Evolutionary conservation across 192 early-diverging fungal species (phyloP).

Genomic region (Chytriomyces confervae): DNA sequence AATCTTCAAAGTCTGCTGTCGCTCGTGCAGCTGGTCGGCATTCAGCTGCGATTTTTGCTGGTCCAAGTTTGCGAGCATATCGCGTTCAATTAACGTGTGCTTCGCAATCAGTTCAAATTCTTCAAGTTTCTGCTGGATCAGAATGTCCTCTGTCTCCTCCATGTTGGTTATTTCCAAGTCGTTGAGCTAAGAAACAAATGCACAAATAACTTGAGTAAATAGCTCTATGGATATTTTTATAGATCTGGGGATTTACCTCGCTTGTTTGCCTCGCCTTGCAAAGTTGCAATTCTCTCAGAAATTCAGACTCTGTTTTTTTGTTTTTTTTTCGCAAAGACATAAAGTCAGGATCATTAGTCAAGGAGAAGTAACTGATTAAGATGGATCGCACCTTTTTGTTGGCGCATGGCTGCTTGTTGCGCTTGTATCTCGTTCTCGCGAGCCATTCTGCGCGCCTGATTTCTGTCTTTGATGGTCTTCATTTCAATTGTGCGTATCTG

Average conservation of each 20-base stretch:
- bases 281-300: slow-evolving; percentile 37
- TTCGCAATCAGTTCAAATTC: slow-evolving; percentile 38
- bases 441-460: slow-evolving; percentile 29
- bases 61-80: slow-evolving; percentile 19
- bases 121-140: slow-evolving; percentile 16
- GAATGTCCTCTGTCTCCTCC: slow-evolving; percentile 36
- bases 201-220: background rate
- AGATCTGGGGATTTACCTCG: slow-evolving; percentile 9
- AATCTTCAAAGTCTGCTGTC: slow-evolving; percentile 24
- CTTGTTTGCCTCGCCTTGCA: slow-evolving; percentile 37
- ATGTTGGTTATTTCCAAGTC: slow-evolving; percentile 36
- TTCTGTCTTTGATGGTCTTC: slow-evolving; percentile 35
- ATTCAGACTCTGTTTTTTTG: slow-evolving; percentile 33
- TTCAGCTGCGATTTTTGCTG: slow-evolving; percentile 28
- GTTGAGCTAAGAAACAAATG: slow-evolving; percentile 19
- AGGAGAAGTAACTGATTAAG: background rate
- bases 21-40: slow-evolving; percentile 22
- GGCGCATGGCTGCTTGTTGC: slow-evolving; percentile 34
- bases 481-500: slow-evolving; percentile 40
- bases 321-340: background rate
- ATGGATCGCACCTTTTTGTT: slow-evolving; percentile 33
- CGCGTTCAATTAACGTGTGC: slow-evolving; percentile 15
- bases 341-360: background rate
- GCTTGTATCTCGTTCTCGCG: slow-evolving; percentile 37
- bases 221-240: no score